phyloP scores from a whole-genome alignment of 2,329 filamentous ascomycete genomes.

The Lecanosticta acicola region DNA sequence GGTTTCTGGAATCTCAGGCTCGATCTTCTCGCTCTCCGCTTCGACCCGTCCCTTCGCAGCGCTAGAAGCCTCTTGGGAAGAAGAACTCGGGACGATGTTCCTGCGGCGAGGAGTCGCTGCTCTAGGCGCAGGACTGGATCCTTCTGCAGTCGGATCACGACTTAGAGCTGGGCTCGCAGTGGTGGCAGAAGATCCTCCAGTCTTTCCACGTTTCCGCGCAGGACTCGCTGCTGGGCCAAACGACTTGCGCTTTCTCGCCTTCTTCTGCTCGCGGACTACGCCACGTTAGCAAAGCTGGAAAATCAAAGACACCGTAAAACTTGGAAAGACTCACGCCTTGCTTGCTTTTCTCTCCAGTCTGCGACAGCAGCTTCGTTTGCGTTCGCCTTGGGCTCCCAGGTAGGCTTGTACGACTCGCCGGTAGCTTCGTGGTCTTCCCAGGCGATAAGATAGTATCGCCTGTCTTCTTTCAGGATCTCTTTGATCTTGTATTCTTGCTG shows the following conservation, averaged over 20 bases:
- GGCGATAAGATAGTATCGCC: constrained; percentile 48
- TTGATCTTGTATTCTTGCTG: constrained; percentile 25
- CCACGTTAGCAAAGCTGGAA: too few relatives aligned
- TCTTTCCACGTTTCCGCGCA: not conserved
- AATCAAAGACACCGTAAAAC: not conserved
- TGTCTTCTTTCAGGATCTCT: constrained; percentile 31
- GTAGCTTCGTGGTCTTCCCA: constrained; percentile 52
- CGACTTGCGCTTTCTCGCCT: not conserved
- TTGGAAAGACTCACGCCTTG: constrained; percentile 5
- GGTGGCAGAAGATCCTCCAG: too few relatives aligned
- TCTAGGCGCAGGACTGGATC: too few relatives aligned
- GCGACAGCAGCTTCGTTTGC: constrained; percentile 33
- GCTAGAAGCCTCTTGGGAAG: constrained; percentile 1
- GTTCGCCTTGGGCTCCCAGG: constrained; percentile 46
- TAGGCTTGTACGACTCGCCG: constrained; percentile 44
- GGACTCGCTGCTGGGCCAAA: not conserved
- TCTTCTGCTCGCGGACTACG: too few relatives aligned
- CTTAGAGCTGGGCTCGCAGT: too few relatives aligned
- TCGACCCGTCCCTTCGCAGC: not conserved
- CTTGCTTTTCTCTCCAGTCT: constrained; percentile 34
- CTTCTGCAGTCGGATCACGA: too few relatives aligned
- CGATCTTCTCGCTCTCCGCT: not conserved
- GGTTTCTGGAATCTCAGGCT: not conserved
- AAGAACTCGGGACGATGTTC: constrained; percentile 21
- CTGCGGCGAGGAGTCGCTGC: constrained; percentile 1